Base-by-base conservation (phyloP, 768 basidiomycete species). In the Cystofilobasidium bisporidii region DNA sequence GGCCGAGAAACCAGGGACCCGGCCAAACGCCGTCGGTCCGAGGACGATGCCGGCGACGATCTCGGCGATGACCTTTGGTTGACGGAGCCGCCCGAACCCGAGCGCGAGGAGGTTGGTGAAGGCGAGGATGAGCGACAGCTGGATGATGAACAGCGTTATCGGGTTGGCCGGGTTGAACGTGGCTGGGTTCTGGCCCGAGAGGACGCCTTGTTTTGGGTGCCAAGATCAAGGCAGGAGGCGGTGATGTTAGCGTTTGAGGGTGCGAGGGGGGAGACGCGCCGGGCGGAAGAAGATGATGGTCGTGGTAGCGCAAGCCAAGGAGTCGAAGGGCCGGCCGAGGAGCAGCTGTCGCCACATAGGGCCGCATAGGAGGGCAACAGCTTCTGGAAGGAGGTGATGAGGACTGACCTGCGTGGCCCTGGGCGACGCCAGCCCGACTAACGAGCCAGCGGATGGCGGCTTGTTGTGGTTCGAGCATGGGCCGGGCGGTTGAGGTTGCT, bases 51-150 rank as follows among this genome's bases (percentile, higher is more conserved):
- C 94, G 0, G 86, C 90, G 64, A 97, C 83, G 68, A 96, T 87
- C 76, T 97, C 93, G 48, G 91, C 85, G 62, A 96, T 91, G 69
- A 97, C 93, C 53, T 57, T 81, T 1, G 94, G 94, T 73, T 97
- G 93, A 40, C 84, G 85, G 41, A 94, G 84, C 64, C 81, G 85
- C 11, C 79, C 76, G 26, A 96, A 80, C 61, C 83, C 66, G 24
- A 88, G 76, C 0, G 84, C 81, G 14, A 97, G 83, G 8, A 87
- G 67, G 73, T 92, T 88, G 43, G 85, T 84, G 81, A 91, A 85
- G 40, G 77, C 78, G 65, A 96, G 81, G 79, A 98, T 91, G 71
- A 97, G 83, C 59, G 87, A 87, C 84, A 76, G 48, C 38, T 72
- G 22, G 60, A 77, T 73, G 71, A 76, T 76, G 74, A 77, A 76